Evolutionary conservation across 2,329 filamentous ascomycete genomes (phyloP).

Genomic region (Dactylellina drechsleri): DNA sequence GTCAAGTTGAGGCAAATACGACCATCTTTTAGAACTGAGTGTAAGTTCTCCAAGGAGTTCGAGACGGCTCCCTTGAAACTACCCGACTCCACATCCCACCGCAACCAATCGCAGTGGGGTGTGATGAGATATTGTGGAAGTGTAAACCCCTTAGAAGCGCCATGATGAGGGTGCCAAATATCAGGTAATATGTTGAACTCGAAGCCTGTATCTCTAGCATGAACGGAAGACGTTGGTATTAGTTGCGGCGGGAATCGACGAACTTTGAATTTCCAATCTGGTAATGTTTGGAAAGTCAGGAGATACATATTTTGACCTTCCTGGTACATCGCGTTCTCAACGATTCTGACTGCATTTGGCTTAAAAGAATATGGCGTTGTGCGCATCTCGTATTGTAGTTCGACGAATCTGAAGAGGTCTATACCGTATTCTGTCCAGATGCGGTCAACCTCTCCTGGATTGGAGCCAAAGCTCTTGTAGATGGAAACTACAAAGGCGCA

Average conservation of each 20-base stretch:
- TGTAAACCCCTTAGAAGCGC: background rate
- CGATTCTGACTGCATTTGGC: slow-evolving; percentile 21
- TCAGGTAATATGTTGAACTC: slow-evolving; percentile 19
- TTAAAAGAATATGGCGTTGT: slow-evolving; percentile 8
- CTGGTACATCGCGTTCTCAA: background rate
- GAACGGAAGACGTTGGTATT: slow-evolving; percentile 1
- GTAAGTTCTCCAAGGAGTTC: background rate
- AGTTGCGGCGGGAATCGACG: slow-evolving; percentile 27
- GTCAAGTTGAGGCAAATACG: slow-evolving; percentile 18
- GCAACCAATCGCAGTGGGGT: slow-evolving; percentile 24
- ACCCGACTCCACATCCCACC: slow-evolving; percentile 18
- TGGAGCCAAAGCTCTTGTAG: background rate
- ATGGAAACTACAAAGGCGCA: slow-evolving; percentile 12
- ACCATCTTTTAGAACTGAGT: background rate
- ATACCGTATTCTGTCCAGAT: slow-evolving; percentile 26
- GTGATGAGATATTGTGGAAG: slow-evolving; percentile 18
- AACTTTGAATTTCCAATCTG: slow-evolving; percentile 10
- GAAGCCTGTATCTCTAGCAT: background rate
- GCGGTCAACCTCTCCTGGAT: background rate
- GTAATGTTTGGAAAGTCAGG: slow-evolving; percentile 18
- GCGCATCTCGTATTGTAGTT: slow-evolving; percentile 25
- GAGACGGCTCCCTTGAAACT: slow-evolving; percentile 33
- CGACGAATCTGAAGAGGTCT: slow-evolving; percentile 38
- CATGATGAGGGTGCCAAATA: slow-evolving; percentile 43
- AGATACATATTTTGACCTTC: slow-evolving; percentile 22